Base-by-base conservation (phyloP, 208 protist genomes). In the Leptomonas pyrrhocoris region DNA sequence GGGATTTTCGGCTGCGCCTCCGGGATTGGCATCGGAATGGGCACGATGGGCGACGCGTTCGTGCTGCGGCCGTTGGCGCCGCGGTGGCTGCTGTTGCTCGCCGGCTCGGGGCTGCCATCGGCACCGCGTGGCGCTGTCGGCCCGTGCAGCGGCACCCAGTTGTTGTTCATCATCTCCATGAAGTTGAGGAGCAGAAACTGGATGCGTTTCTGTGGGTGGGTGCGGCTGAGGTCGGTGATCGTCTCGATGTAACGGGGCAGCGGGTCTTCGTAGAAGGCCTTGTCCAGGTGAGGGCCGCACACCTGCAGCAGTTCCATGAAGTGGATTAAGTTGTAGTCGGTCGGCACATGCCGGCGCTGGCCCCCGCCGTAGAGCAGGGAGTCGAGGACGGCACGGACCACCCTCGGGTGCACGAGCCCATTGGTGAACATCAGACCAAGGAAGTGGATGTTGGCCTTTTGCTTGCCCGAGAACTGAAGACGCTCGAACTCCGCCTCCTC, bases 381-480 rank as follows among this genome's bases (percentile, higher is more conserved):
- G 61, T 94, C 78, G 50, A 96, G 74, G 30, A 96, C 84, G 1
- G 75, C 67, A 40, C 68, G 48, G 21, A 94, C 88, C 23, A 96
- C 87, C 45, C 59, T 77, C 66, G 86, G 75, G 42, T 61, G 51
- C 11, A 93, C 87, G 36, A 96, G 75, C 36, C 77, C 76, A 53
- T 74, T 69, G 15, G 42, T 67, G 62, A 93, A 96, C 58, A 96
- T 76, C 28, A 92, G 79, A 28, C 91, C 91, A 15, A 96, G 81
- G 57, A 94, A 94, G 72, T 86, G 79, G 36, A 96, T 87, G 62
- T 96, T 96, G 4, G 91, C 84, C 84, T 94, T 94, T 68, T 93
- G 88, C 64, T 88, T 85, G 30, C 71, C 80, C 0, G 71, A 76
- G 77, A 93, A 93, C n/a, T 79, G 75, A n/a, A 87, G 60, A 6